These are phyloP conservation scores for Aspergillus fructus DNA, from an alignment of 2,329 filamentous ascomycete genomes.

Conservation along the genomic window DNA sequence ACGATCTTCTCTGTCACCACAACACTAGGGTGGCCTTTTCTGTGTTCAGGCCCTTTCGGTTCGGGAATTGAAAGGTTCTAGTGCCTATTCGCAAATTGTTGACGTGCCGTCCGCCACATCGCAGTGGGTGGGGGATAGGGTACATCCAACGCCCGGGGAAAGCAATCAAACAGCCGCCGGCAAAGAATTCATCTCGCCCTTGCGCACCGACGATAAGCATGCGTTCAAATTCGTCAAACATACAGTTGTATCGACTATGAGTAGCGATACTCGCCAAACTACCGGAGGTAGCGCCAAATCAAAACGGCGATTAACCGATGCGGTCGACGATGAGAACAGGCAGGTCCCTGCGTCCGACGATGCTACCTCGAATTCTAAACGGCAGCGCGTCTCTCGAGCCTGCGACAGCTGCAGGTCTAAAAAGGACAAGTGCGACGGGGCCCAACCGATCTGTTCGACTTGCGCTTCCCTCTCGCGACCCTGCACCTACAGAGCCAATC, in stretches of 20 bases:
- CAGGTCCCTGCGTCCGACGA: constrained; percentile 27
- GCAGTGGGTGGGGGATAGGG: constrained; percentile 9
- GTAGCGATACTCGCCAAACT: constrained; percentile 32
- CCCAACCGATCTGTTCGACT: constrained; percentile 65
- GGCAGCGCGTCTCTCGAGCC: constrained; percentile 66
- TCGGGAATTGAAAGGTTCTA: neutral
- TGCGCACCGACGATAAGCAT: constrained; percentile 28
- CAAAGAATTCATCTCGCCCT: constrained; percentile 30
- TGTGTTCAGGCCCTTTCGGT: neutral
- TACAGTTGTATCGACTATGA: constrained; percentile 32
- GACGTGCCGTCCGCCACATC: neutral
- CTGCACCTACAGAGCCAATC: constrained; percentile 71
- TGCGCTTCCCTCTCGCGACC: constrained; percentile 62
- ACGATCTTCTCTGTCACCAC: constrained; percentile 5
- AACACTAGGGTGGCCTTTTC: neutral
- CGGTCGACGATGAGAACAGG: constrained; percentile 29
- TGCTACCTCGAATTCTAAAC: constrained; percentile 47
- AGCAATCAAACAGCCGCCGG: constrained; percentile 22
- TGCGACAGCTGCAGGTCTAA: constrained; percentile 68
- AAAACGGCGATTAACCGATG: constrained; percentile 31
- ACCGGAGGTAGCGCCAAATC: constrained; percentile 29
- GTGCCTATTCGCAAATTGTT: neutral
- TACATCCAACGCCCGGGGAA: neutral
- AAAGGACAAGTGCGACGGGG: constrained; percentile 72
- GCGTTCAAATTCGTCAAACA: constrained; percentile 25